Base-by-base conservation (phyloP, 768 basidiomycete species). In the Gymnopilus junonius region DNA sequence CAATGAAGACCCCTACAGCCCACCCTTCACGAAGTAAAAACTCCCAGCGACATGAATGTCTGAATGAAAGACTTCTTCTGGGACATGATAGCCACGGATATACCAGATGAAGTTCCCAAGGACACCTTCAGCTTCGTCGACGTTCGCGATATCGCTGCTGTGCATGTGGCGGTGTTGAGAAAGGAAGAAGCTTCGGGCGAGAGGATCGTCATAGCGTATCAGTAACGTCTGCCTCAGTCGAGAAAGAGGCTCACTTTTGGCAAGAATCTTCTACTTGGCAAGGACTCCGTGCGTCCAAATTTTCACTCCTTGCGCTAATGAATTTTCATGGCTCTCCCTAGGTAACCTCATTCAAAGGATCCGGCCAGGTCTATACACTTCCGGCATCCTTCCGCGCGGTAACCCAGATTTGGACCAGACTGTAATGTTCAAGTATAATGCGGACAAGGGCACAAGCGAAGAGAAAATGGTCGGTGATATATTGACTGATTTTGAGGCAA, bases 131-230 rank as follows among this genome's bases (percentile, higher is more conserved):
- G 65, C 31, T 83, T 77, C 76, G 61, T 83, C 25, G 80, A 85
- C 56, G 82, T 85, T 2, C 77, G 81, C n/a, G 84, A 87, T 67
- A 69, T 85, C 31, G 87, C 83, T 0, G 72, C 76, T 14, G 87
- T 83, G 0, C 88, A 90, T 67, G 77, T 80, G 1, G 71, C 73
- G 4, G 84, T 86, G 4, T 73, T 90, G 11, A 76, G 79, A 55
- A 80, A 74, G 23, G 74, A 76, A 4, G 79, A 79, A 8, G 87
- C 87, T 0, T 79, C 80, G 4, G 85, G 84, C 1, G 76, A 88
- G 53, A 75, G 88, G 42, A 81, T 88, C 67, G 80, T 89, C 66
- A 63, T 84, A 31, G 29, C 45, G 27, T 48, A 7, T 37, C 14
- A n/a, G n/a, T n/a, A n/a, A 37, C 35, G 8, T n/a, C 3, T 2